Evolutionary conservation across 441 rosid species (phyloP).

Genomic region (Corymbia citriodora): DNA sequence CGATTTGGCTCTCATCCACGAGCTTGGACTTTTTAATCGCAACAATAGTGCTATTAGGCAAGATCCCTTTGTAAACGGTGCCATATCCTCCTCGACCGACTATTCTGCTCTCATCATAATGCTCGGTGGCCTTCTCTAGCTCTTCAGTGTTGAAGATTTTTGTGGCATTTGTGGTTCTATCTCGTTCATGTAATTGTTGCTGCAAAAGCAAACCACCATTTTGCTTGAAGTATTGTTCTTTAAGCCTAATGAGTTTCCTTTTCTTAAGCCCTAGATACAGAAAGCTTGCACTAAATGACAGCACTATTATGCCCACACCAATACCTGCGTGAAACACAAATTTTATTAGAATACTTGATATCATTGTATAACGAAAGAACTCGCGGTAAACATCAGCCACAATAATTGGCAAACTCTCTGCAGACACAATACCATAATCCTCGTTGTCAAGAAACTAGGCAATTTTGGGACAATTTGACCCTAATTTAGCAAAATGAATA

Average conservation of each 20-base stretch:
- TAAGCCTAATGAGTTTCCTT: conserved; percentile 14
- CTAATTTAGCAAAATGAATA: background rate
- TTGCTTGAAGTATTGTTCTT: conserved; percentile 25
- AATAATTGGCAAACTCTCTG: background rate
- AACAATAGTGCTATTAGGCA: background rate
- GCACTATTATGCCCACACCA: conserved; percentile 1
- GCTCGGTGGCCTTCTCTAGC: background rate
- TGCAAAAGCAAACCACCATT: conserved; percentile 36
- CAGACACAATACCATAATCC: background rate
- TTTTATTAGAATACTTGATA: background rate
- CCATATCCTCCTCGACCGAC: background rate
- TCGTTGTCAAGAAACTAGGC: background rate
- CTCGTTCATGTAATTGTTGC: conserved; percentile 1
- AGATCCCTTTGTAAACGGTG: background rate
- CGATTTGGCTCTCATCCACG: background rate
- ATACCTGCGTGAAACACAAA: conserved; percentile 1
- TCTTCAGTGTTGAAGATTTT: conserved; percentile 2
- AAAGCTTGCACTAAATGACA: background rate
- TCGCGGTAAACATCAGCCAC: background rate
- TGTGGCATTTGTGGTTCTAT: background rate
- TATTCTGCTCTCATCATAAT: background rate
- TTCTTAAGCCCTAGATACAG: background rate
- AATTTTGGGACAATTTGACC: background rate
- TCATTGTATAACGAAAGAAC: background rate
- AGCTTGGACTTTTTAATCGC: background rate